Base-by-base conservation (phyloP, 768 basidiomycete genomes). In the Mycena maculata region DNA sequence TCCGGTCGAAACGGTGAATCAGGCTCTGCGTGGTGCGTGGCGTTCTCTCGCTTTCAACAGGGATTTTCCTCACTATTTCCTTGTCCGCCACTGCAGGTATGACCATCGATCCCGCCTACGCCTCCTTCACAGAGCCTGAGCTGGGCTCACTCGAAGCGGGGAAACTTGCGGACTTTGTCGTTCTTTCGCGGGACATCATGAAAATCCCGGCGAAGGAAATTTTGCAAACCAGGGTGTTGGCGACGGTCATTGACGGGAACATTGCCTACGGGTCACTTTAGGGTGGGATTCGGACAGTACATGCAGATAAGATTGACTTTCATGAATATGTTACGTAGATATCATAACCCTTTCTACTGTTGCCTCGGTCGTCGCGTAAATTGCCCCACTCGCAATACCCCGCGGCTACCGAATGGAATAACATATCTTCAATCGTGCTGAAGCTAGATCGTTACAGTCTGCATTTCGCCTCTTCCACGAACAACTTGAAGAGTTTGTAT, bases 1-100 rank as follows among this genome's bases (percentile, higher is more conserved):
- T 76, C 97, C 97, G 0, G 90, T 98, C 2, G 96, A 98, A 77
- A 86, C 87, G 11, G 90, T 97, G 65, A 94, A 97, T 73, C 96
- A 98, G 76, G 93, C 96, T 0, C 81, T 99, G 20, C 84, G 86
- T 82, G 91, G 91, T 90, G 67, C 48, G 70, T n/a, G n/a, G n/a
- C n/a, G n/a, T n/a, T n/a, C 25, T 8, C 33, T 13, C 12, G 27
- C 13, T 39, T 36, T 9, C 59, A n/a, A n/a, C n/a, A n/a, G n/a
- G n/a, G n/a, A n/a, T n/a, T n/a, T n/a, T n/a, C 49, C 12, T 44
- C 22, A 4, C 3, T 49, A 33, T n/a, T n/a, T n/a, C n/a, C 48
- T 2, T 15, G 48, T 44, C 49, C 25, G 38, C 27, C 59, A 31
- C 4, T 25, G 91, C 90, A 78, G 93, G 96, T 16, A 94, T 96